Percentiles rank a stretch among this genome's conserved stretches.
phyloP scores from a whole-genome alignment of 352 stramenopile genomes.

The Lagenidium sp. region DNA sequence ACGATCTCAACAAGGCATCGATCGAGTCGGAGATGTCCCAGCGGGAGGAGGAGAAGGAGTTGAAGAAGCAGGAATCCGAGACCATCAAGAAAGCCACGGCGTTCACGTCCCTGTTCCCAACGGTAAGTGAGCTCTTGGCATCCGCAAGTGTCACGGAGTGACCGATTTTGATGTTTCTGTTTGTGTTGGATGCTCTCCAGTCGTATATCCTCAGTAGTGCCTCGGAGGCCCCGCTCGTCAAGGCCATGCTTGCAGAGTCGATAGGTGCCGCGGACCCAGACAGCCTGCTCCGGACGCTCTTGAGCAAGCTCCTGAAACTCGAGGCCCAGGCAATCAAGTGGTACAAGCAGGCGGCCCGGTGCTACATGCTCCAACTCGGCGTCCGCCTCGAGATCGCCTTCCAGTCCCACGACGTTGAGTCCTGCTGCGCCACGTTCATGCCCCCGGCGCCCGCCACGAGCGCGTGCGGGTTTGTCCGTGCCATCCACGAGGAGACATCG shows the following conservation, averaged over 20 bases:
- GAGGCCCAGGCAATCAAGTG: conserved; percentile 60
- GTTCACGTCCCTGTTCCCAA: conserved; percentile 57
- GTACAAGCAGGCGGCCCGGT: conserved; percentile 55
- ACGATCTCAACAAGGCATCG: conserved; percentile 62
- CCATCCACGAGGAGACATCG: conserved; percentile 37
- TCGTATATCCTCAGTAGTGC: conserved; percentile 44
- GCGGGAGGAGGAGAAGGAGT: conserved; percentile 40
- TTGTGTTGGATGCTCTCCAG: conserved; percentile 12
- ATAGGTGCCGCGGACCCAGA: conserved; percentile 35
- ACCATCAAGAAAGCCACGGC: conserved; percentile 33
- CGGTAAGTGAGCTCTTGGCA: conserved; percentile 34
- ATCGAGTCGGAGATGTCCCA: conserved; percentile 71
- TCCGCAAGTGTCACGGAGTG: neutral
- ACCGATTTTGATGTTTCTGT: no score
- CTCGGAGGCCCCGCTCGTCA: conserved; percentile 24
- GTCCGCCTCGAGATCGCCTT: conserved; percentile 35
- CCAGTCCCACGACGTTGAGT: conserved; percentile 25
- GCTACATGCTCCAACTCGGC: conserved; percentile 63
- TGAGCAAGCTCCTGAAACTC: conserved; percentile 58
- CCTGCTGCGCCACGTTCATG: conserved; percentile 29
- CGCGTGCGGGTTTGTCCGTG: conserved; percentile 35
- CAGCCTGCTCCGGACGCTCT: conserved; percentile 31
- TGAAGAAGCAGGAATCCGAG: conserved; percentile 51
- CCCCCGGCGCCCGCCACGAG: conserved; percentile 2
- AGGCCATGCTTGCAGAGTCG: conserved; percentile 31